Evolutionary conservation across 106 monocot species (phyloP).

Genomic region (Hemerocallis citrina): DNA sequence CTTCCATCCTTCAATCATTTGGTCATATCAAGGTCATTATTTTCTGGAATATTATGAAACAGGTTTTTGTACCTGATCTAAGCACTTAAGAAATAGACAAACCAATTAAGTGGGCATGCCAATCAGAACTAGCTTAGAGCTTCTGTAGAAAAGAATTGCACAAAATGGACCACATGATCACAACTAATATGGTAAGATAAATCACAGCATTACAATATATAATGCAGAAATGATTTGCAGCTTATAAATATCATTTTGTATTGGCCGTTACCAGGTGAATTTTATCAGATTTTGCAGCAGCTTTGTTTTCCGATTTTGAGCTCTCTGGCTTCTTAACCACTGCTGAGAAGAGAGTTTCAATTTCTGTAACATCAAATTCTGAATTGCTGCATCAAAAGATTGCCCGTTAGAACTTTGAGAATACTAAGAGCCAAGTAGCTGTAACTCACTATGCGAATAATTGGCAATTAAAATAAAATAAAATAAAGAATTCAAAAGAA

Average conservation of each 20-base stretch:
- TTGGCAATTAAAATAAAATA: background rate
- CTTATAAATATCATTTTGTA: background rate
- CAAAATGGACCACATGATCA: background rate
- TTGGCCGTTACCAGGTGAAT: slow-evolving; percentile 72
- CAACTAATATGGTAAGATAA: background rate
- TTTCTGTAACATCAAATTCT: slow-evolving; percentile 93
- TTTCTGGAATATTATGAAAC: no score
- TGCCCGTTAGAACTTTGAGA: background rate
- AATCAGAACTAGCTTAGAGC: no score
- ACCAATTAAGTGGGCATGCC: no score
- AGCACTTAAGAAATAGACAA: background rate
- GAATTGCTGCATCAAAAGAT: slow-evolving; percentile 41
- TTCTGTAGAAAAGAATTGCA: no score
- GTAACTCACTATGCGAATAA: background rate
- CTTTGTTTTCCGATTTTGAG: slow-evolving; percentile 56
- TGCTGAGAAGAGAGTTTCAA: slow-evolving; percentile 83
- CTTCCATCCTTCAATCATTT: no score
- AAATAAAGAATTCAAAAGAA: background rate
- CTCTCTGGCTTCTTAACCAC: slow-evolving; percentile 54
- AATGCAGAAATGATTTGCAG: background rate
- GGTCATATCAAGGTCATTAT: no score
- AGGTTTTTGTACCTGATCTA: no score
- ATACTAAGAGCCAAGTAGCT: background rate
- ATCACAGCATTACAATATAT: background rate
- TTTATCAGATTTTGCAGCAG: slow-evolving; percentile 80